Conservation (phyloP, 1,284 basidiomycete species). For the Blastosporella zonata region DNA sequence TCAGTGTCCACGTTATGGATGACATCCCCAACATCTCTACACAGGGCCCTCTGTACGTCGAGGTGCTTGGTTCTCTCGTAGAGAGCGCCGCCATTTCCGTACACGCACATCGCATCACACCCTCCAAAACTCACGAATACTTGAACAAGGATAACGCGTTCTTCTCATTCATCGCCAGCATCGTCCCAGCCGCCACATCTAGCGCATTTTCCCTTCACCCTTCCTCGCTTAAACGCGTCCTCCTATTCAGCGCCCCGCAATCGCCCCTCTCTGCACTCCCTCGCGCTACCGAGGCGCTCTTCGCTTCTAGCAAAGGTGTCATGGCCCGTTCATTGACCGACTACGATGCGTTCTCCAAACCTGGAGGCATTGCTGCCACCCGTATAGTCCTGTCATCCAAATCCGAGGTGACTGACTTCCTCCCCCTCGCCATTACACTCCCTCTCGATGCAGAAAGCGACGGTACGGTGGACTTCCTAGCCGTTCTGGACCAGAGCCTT, state of each 20-base stretch:
- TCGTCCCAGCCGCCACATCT: conserved; percentile 23
- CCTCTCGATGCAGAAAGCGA: conserved; percentile 45
- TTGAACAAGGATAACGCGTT: conserved; percentile 45
- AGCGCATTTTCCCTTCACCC: conserved; percentile 21
- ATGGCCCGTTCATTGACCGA: conserved; percentile 58
- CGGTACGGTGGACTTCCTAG: conserved; percentile 64
- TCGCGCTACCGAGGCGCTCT: conserved; percentile 55
- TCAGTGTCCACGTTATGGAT: conserved; percentile 67
- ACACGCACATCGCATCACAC: conserved; percentile 57
- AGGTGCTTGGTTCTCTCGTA: conserved; percentile 66
- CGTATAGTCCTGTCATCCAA: conserved; percentile 59
- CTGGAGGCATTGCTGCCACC: conserved; percentile 62
- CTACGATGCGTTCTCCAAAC: conserved; percentile 66
- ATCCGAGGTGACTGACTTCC: conserved; percentile 27
- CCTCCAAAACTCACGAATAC: conserved; percentile 52
- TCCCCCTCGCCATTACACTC: conserved; percentile 50
- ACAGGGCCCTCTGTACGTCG: conserved; percentile 67
- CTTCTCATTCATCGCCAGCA: conserved; percentile 40
- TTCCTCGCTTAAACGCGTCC: conserved; percentile 47
- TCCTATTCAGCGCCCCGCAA: conserved; percentile 62
- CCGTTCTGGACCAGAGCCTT: conserved; percentile 64
- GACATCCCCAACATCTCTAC: conserved; percentile 64
- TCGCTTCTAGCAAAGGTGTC: conserved; percentile 48
- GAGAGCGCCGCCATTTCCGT: conserved; percentile 42
- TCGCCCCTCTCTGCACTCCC: conserved; percentile 53